Evolutionary conservation across 2,329 filamentous ascomycete genomes (phyloP).

Genomic region (Scorias spongiosa): DNA sequence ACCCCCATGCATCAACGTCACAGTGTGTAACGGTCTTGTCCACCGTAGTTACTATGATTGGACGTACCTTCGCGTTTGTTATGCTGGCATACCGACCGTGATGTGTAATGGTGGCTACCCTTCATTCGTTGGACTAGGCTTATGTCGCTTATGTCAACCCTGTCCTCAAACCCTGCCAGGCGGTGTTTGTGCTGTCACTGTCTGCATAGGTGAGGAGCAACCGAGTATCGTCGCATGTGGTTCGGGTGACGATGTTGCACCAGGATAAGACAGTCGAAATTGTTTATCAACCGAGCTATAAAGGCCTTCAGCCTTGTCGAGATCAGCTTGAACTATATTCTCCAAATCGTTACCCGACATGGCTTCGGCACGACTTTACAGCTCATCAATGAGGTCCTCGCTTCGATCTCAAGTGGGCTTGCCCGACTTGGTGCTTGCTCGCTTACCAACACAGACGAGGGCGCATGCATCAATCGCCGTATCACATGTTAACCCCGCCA

Average conservation of each 20-base stretch:
- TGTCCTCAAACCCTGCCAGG: too few relatives aligned
- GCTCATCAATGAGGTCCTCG: background rate
- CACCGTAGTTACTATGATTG: background rate
- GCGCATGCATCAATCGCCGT: background rate
- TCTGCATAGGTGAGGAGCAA: too few relatives aligned
- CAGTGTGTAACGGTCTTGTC: background rate
- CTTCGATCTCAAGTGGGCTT: background rate
- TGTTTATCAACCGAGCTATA: too few relatives aligned
- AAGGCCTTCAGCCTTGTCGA: too few relatives aligned
- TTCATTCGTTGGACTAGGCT: too few relatives aligned
- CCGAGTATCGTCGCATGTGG: too few relatives aligned
- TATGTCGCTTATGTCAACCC: too few relatives aligned
- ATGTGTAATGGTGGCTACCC: background rate
- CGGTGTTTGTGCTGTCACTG: too few relatives aligned
- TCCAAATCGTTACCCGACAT: background rate
- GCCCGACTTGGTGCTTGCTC: background rate
- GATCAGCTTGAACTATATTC: too few relatives aligned
- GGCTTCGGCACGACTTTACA: background rate
- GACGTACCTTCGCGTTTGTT: background rate
- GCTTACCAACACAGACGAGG: background rate
- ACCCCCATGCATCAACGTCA: background rate
- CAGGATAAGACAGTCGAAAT: too few relatives aligned
- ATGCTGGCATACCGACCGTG: background rate
- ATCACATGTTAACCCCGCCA: background rate
- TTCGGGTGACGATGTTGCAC: too few relatives aligned